phyloP scores from a whole-genome alignment of 139 green algal species.

The Volvox africanus region DNA sequence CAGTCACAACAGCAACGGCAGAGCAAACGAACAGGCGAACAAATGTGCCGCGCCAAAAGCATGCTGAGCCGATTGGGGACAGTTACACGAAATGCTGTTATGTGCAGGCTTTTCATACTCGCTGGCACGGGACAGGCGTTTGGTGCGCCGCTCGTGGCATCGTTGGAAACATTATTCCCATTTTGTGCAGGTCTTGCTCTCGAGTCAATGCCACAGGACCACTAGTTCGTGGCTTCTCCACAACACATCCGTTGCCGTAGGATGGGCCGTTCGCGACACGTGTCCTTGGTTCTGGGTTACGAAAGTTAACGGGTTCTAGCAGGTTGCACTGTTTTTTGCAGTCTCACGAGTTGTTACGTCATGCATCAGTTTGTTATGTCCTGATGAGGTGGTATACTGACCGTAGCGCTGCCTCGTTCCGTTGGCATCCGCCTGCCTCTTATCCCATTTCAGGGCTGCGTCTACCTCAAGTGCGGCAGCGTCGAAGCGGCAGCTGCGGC shows the following conservation, averaged over 20 bases:
- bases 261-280: background rate
- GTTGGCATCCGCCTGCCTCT: background rate
- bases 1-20: background rate
- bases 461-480: conserved; percentile 91
- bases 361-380: too few species aligned
- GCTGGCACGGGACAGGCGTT: background rate
- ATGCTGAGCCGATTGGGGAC: background rate
- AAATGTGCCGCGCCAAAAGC: background rate
- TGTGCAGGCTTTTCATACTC: background rate
- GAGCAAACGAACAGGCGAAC: background rate
- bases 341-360: too few species aligned
- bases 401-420: too few species aligned
- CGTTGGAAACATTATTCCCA: too few species aligned
- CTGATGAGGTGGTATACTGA: too few species aligned
- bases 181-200: too few species aligned
- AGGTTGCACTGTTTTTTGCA: background rate
- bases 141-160: too few species aligned
- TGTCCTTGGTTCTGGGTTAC: background rate
- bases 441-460: conserved; percentile 81
- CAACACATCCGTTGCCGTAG: background rate
- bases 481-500: conserved; percentile 75
- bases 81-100: background rate
- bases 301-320: background rate
- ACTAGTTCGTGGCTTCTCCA: background rate
- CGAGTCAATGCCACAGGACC: too few species aligned